Percentiles rank a stretch among this genome's conserved stretches.
Conservation (phyloP, 2,329 filamentous ascomycete species). For the Nigrospora sphaerica region DNA sequence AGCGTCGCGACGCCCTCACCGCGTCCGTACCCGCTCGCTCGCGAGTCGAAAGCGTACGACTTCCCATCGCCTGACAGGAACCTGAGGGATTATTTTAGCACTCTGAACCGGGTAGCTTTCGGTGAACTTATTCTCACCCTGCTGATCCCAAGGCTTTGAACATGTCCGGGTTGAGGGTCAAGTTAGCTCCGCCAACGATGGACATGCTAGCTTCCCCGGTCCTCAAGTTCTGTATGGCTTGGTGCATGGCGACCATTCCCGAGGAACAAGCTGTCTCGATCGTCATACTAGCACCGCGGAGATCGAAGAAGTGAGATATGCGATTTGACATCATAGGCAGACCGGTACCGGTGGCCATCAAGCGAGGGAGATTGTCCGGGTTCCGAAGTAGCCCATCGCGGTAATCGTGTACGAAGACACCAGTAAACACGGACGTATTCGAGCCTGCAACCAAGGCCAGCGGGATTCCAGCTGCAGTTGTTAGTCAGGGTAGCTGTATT, state of each 20-base stretch:
- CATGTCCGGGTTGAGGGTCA: constrained; percentile 17
- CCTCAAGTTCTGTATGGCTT: constrained; percentile 1
- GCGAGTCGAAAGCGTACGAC: neutral
- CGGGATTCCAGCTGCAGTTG: constrained; percentile 17
- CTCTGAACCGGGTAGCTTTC: no score
- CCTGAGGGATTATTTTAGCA: constrained; percentile 40
- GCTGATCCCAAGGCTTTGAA: constrained; percentile 38
- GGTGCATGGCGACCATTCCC: constrained; percentile 18
- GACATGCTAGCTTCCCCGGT: constrained; percentile 9
- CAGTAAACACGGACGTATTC: constrained; percentile 22
- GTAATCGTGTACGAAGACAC: constrained; percentile 7
- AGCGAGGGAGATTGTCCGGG: neutral
- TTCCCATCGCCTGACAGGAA: constrained; percentile 25
- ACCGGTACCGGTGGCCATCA: constrained; percentile 22
- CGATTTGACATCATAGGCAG: constrained; percentile 14
- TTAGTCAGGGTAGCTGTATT: no score
- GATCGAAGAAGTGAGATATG: constrained; percentile 20
- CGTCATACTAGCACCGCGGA: constrained; percentile 21
- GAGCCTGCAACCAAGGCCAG: constrained; percentile 13
- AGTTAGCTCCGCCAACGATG: constrained; percentile 16
- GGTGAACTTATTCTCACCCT: constrained; percentile 27
- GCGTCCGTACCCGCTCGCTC: constrained; percentile 17
- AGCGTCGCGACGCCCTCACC: constrained; percentile 41
- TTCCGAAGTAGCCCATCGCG: constrained; percentile 1
- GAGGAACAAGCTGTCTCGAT: constrained; percentile 28